Evolutionary conservation across 1,284 basidiomycete species (phyloP), one percentile per base, ranked within the genome.

Genomic region (Boletus mariae): DNA sequence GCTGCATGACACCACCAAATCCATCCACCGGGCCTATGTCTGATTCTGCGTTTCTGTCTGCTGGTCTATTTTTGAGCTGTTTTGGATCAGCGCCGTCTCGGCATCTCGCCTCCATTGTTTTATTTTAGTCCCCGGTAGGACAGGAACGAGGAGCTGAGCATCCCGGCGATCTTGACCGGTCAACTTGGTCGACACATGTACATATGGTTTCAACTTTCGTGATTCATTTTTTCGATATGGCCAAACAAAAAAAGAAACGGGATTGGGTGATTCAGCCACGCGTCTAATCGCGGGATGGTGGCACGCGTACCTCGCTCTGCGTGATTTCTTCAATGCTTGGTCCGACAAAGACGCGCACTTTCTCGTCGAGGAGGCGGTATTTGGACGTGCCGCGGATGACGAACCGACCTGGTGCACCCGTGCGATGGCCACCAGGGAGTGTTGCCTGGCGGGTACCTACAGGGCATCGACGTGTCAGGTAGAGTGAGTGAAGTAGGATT

Each of bases 341-440:
- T 12, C 90, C 88, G 45, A 95, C 85, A 60, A 85, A 95, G 43
- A 89, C 83, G 59, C 92, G 79, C 31, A 94, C 92, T 72, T 87
- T 80, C 64, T 87, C 84, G 61, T 94, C 92, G 40, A 90, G 62
- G 4, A 94, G 73, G 43, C 85, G 77, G 66, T 92, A 94, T 66
- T 90, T 90, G 15, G 84, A 83, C 61, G 81, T 83, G 42, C 91
- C 88, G 32, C 80, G 67, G 31, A 90, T 73, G 46, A 92, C 84
- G 71, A 92, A 88, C 67, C 84, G 80, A 68, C 92, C 92, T 15
- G 91, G 92, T 37, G 92, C 87, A 57, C 92, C 92, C 1, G 92
- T 94, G 44, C 92, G 83, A 62, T 83, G 85, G n/a, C 89, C 89
- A 58, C 88, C 87, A 11, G 91, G 90, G 17, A 92, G 81, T 57